Evolutionary conservation across 495 filamentous ascomycete species (phyloP), one percentile per base, ranked within the genome.

Genomic region (Tirmania nivea): DNA sequence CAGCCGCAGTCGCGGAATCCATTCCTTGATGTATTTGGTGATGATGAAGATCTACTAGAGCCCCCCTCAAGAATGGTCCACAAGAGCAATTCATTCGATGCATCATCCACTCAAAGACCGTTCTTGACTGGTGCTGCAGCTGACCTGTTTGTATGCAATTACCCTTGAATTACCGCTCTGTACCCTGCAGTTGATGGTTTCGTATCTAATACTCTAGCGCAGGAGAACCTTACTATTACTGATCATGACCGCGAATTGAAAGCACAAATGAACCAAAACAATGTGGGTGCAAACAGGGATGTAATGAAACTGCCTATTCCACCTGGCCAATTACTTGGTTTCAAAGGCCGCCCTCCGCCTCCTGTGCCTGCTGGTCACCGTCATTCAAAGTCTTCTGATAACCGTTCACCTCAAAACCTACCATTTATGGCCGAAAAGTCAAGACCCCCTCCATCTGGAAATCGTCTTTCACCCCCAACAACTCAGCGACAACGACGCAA

Each of bases 1-100:
- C 74, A 86, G 62, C 85, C 86, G 53, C 68, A 78, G 47, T 93
- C 89, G 48, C 80, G 80, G 50, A 97, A 97, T 62, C 90, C 90
- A 50, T 97, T 97, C 67, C 73, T 96, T 49, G 86, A 93, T 67
- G 74, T 78, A 54, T 72, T 74, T 49, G 72, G 81, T 64, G 59
- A 75, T 63, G 68, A 73, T 52, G 69, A 70, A 60, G 68, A 71
- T 65, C 66, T 74, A 20, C 58, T 57, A 58, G 68, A 61, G 60
- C 66, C 60, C 52, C 65, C 55, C 61, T 62, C 55, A 3, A 56
- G 45, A 42, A 47, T 55, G 64, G 71, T 52, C 59, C 73, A 61
- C 65, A 77, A 61, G 66, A 78, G 82, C 72, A 69, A 80, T 54
- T 73, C 77, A 16, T 68, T 72, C 45, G 66, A 63, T 52, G 72